These are phyloP conservation scores for Clarkia xantiana DNA, from an alignment of 345 rosid genomes.

Conservation along the genomic window DNA sequence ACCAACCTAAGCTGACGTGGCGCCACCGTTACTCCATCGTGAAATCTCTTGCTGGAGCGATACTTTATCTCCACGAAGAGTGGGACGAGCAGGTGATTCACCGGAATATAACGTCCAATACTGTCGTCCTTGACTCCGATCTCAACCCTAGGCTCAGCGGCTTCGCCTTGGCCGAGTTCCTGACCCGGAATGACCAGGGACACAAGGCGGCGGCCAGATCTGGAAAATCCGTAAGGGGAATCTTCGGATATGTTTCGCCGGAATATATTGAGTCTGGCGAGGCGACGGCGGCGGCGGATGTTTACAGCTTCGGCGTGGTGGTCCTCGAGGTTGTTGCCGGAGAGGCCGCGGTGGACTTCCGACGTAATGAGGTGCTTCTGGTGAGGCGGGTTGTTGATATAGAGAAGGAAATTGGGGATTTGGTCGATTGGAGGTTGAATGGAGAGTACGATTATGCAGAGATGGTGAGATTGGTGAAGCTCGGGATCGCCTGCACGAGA, in stretches of 20 bases:
- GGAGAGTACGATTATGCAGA: constrained; percentile 33
- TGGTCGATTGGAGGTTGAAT: constrained; percentile 43
- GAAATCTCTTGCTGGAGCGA: constrained; percentile 67
- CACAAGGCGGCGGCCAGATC: constrained; percentile 35
- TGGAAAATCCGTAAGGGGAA: constrained; percentile 64
- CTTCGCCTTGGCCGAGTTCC: constrained; percentile 89
- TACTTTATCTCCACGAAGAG: constrained; percentile 87
- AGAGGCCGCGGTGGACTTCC: constrained; percentile 71
- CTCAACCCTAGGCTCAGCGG: constrained; percentile 75
- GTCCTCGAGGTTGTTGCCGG: constrained; percentile 84
- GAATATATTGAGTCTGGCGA: constrained; percentile 84
- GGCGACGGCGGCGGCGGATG: constrained; percentile 70
- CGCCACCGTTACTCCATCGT: constrained; percentile 46
- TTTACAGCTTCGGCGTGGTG: constrained; percentile 82
- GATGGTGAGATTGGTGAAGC: constrained; percentile 35
- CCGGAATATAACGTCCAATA: constrained; percentile 73
- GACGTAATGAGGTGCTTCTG: constrained; percentile 58
- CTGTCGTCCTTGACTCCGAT: constrained; percentile 57
- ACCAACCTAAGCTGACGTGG: constrained; percentile 42
- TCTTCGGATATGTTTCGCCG: constrained; percentile 89
- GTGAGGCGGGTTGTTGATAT: constrained; percentile 40
- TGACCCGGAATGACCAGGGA: constrained; percentile 60
- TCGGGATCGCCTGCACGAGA: constrained; percentile 75
- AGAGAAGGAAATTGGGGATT: constrained; percentile 39
- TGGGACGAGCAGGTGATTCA: constrained; percentile 95